Evolutionary conservation across 768 basidiomycete genomes (phyloP).

Genomic region (Lactarius psammicola): DNA sequence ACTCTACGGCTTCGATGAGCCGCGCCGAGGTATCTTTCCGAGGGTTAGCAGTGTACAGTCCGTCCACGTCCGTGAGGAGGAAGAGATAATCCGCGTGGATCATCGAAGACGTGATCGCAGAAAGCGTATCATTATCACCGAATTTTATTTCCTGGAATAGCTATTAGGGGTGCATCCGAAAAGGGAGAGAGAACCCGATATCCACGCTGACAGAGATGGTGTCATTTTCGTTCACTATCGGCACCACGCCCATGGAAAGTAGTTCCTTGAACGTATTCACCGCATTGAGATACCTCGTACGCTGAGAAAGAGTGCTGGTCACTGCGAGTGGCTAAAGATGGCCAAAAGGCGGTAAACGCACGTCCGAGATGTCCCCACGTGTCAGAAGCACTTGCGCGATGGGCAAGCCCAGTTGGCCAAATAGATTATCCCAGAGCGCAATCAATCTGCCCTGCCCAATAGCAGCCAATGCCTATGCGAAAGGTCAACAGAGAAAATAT

Average conservation of each 20-base stretch:
- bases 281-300: constrained; percentile 94
- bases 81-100: constrained; percentile 98
- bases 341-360: constrained; percentile 40
- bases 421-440: constrained; percentile 95
- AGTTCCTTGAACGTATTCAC: constrained; percentile 94
- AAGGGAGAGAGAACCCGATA: constrained; percentile 23
- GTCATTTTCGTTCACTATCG: constrained; percentile 99
- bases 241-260: constrained; percentile 90
- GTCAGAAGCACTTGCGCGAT: constrained; percentile 95
- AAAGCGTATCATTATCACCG: constrained; percentile 97
- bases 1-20: constrained; percentile 78
- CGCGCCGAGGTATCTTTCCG: constrained; percentile 82
- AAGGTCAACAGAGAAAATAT: constrained; percentile 28
- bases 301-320: constrained; percentile 45
- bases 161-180: not conserved
- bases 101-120: constrained; percentile 96
- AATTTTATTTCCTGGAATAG: constrained; percentile 94
- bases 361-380: constrained; percentile 95
- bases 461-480: constrained; percentile 81
- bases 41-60: constrained; percentile 93
- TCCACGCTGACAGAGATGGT: constrained; percentile 95
- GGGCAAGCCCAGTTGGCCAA: constrained; percentile 89
- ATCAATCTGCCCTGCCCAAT: constrained; percentile 97
- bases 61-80: constrained; percentile 94
- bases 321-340: not conserved